Evolutionary conservation across 1,284 basidiomycete species (phyloP).

Genomic region (Phellinidium pouzarii): DNA sequence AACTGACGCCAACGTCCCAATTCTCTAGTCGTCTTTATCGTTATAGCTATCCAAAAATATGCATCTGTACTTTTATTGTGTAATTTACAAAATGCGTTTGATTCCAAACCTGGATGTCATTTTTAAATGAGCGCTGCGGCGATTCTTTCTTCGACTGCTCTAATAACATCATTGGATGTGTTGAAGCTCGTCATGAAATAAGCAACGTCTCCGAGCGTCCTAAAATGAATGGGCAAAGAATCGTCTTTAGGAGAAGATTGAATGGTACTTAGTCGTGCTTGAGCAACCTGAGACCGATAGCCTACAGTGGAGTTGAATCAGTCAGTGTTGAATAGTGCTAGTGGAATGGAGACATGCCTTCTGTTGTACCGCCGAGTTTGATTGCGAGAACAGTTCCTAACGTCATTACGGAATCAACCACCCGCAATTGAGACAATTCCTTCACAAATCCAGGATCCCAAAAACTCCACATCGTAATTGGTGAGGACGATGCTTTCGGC

Average conservation of each 20-base stretch:
- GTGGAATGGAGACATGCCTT: conserved; percentile 37
- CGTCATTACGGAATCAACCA: conserved; percentile 76
- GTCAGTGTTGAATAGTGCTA: conserved; percentile 4
- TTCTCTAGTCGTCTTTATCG: neutral
- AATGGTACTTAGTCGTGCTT: conserved; percentile 49
- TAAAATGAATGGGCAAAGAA: conserved; percentile 74
- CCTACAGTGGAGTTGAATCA: conserved; percentile 35
- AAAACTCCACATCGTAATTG: conserved; percentile 68
- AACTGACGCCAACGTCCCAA: neutral
- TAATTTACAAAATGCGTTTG: neutral
- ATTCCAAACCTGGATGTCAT: neutral
- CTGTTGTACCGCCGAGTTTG: conserved; percentile 57
- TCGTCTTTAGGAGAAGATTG: conserved; percentile 41
- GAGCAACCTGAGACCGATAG: conserved; percentile 72
- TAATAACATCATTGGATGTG: conserved; percentile 46
- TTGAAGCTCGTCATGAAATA: conserved; percentile 95
- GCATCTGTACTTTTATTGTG: conserved; percentile 9
- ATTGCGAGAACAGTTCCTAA: conserved; percentile 86
- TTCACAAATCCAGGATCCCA: conserved; percentile 77
- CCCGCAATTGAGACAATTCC: conserved; percentile 47
- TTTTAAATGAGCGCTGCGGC: conserved; percentile 33
- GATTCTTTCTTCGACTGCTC: conserved; percentile 55
- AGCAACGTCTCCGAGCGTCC: conserved; percentile 88
- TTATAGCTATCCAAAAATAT: conserved; percentile 17
- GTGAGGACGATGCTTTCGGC: conserved; percentile 21